These are phyloP conservation scores for Pleodorina starrii DNA, from an alignment of 139 green algal genomes.

Conservation along the genomic window DNA sequence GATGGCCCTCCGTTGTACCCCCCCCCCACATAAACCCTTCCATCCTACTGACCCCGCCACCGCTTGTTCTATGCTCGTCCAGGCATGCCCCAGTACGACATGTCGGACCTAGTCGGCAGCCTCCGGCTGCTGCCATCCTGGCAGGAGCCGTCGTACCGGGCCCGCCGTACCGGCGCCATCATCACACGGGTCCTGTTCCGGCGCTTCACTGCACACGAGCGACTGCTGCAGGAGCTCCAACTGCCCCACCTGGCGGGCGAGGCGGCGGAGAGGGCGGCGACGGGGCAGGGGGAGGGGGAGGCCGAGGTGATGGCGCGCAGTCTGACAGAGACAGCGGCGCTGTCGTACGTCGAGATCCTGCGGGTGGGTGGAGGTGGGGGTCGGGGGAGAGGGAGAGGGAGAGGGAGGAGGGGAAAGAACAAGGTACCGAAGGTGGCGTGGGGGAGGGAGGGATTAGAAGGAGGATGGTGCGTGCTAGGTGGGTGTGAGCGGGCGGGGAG, in stretches of 20 bases:
- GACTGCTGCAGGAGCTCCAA: not conserved
- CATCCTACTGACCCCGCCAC: too few species aligned
- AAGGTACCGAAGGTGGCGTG: too few species aligned
- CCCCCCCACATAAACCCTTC: too few species aligned
- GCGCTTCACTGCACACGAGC: not conserved
- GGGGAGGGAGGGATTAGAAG: too few species aligned
- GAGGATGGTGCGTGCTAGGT: too few species aligned
- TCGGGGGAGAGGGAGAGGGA: too few species aligned
- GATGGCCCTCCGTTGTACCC: too few species aligned
- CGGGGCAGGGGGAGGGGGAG: not conserved
- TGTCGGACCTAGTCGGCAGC: not conserved
- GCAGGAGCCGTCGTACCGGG: constrained; percentile 24
- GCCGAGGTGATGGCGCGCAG: not conserved
- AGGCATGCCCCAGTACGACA: constrained; percentile 12
- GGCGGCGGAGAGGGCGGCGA: not conserved
- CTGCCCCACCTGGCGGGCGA: constrained; percentile 31
- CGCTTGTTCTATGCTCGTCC: not conserved
- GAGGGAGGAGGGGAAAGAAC: too few species aligned
- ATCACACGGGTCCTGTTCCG: not conserved
- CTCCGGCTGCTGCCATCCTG: not conserved
- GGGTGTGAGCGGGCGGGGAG: too few species aligned
- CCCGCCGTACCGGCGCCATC: not conserved
- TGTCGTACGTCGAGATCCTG: constrained; percentile 26
- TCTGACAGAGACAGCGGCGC: constrained; percentile 13
- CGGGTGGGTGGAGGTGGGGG: constrained; percentile 22